phyloP scores from a whole-genome alignment of 169 alveolate species.

The Plasmodium blacklocki region DNA sequence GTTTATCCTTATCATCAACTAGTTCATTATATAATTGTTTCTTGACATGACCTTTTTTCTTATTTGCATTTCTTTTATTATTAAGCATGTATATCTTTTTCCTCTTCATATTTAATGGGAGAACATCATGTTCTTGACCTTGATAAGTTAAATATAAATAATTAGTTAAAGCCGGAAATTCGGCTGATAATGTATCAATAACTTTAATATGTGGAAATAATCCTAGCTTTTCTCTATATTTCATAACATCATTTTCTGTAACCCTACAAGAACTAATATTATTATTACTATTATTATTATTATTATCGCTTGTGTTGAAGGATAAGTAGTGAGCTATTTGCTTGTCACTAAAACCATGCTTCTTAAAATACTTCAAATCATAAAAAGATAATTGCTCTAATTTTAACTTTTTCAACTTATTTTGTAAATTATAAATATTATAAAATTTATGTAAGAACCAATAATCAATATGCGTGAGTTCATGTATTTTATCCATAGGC shows the following conservation, averaged over 20 bases:
- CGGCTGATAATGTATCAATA: constrained; percentile 93
- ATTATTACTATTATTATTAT: too few relatives aligned
- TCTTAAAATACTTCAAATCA: constrained; percentile 81
- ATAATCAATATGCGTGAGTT: constrained; percentile 86
- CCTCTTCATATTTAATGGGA: constrained; percentile 79
- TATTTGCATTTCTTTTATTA: background rate
- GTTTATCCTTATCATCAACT: background rate
- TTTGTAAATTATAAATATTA: constrained; percentile 78
- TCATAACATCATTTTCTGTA: constrained; percentile 84
- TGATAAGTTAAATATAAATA: constrained; percentile 90
- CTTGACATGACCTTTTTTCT: background rate
- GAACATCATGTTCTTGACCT: constrained; percentile 86
- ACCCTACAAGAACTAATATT: background rate
- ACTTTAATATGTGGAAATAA: constrained; percentile 87
- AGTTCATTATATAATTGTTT: background rate
- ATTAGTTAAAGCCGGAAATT: constrained; percentile 91
- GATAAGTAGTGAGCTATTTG: constrained; percentile 80
- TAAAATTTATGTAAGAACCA: constrained; percentile 90
- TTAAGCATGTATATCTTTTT: constrained; percentile 16
- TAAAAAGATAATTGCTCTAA: constrained; percentile 57
- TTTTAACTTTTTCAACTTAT: constrained; percentile 25
- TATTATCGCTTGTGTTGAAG: constrained; percentile 1
- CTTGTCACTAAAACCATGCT: constrained; percentile 86
- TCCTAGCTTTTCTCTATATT: constrained; percentile 76
- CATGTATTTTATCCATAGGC: constrained; percentile 85